These are phyloP conservation scores for Phytophthora macrochlamydospora DNA, from an alignment of 352 stramenopile species.

Conservation along the genomic window DNA sequence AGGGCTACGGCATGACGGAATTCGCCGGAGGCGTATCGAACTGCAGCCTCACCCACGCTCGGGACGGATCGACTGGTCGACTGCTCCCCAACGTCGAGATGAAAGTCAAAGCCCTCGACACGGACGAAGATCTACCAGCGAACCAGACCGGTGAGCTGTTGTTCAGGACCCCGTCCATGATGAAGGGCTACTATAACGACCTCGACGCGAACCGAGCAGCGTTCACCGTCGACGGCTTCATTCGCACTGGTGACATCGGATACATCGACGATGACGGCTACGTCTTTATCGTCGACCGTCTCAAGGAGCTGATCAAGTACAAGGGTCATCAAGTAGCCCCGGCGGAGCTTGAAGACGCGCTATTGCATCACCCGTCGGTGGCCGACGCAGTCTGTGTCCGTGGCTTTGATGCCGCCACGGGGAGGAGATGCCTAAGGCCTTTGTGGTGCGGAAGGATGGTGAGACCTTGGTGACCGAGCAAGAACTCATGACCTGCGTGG, in stretches of 20 bases:
- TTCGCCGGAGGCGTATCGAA: slow-evolving; percentile 27
- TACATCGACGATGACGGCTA: slow-evolving; percentile 90
- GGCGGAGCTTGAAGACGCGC: slow-evolving; percentile 88
- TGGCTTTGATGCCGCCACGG: slow-evolving; percentile 54
- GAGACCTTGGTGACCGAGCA: slow-evolving; percentile 2
- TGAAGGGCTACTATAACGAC: slow-evolving; percentile 91
- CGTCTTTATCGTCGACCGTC: slow-evolving; percentile 90
- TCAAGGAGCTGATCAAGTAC: slow-evolving; percentile 95
- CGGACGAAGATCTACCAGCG: slow-evolving; percentile 30
- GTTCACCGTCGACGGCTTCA: slow-evolving; percentile 72
- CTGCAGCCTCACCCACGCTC: slow-evolving; percentile 9
- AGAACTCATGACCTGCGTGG: slow-evolving; percentile 66
- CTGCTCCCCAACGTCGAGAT: slow-evolving; percentile 52
- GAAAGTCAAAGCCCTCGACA: slow-evolving; percentile 44
- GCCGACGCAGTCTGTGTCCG: slow-evolving; percentile 73
- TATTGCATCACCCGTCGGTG: slow-evolving; percentile 72
- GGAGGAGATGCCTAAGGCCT: slow-evolving; percentile 88
- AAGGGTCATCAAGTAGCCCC: slow-evolving; percentile 90
- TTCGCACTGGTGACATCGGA: slow-evolving; percentile 88
- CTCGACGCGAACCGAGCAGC: slow-evolving; percentile 72
- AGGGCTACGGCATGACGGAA: slow-evolving; percentile 62
- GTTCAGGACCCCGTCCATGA: slow-evolving; percentile 88
- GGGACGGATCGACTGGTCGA: slow-evolving; percentile 35
- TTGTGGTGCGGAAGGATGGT: slow-evolving; percentile 68
- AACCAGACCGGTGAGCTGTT: slow-evolving; percentile 72